Evolutionary conservation across 2,329 filamentous ascomycete species (phyloP), one percentile per base, ranked within the genome.

Genomic region (Fusarium sp.): DNA sequence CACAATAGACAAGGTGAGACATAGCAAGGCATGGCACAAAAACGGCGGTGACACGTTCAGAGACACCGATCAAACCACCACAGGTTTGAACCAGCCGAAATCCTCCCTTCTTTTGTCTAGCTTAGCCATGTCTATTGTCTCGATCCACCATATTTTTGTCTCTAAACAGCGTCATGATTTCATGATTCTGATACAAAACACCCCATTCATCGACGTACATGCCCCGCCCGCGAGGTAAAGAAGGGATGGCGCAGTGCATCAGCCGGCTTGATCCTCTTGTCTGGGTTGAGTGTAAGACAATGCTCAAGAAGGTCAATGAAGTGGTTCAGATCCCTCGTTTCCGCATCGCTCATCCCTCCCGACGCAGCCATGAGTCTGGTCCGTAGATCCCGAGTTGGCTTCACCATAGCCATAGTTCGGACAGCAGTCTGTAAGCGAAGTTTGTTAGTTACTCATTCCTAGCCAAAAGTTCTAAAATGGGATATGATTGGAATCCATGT

Each of bases 191-290:
- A 65, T 63, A 46, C 54, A 34, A 46, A 10, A 18, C 22, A 28
- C 42, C 24, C 38, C 43, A 42, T 38, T 63, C 52, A 77, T 53
- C 74, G 71, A 46, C 75, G 74, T 34, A 74, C 58, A 28, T 66
- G 48, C 38, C 74, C 75, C 46, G 73, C 58, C 56, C 63, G 72
- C 24, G 85, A 82, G 26, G 81, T 83, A 73, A 98, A 94, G 80
- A 98, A 98, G 2, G 92, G 92, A 83, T 98, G 95, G 76, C 90
- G 91, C 73, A 98, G 83, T 49, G 96, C 96, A 75, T 98, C 95
- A 15, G 87, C 84, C 1, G 96, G 93, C 46, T 92, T 95, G 75
- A 96, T 92, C 67, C 96, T 88, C 84, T 97, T 97, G 78, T 97
- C 95, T 1, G 95, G 94, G 76, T 98, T 97, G 69, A 98, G 86